These are phyloP conservation scores for Diutina siamensis DNA, from an alignment of 1,139 yeast species.

Conservation along the genomic window DNA sequence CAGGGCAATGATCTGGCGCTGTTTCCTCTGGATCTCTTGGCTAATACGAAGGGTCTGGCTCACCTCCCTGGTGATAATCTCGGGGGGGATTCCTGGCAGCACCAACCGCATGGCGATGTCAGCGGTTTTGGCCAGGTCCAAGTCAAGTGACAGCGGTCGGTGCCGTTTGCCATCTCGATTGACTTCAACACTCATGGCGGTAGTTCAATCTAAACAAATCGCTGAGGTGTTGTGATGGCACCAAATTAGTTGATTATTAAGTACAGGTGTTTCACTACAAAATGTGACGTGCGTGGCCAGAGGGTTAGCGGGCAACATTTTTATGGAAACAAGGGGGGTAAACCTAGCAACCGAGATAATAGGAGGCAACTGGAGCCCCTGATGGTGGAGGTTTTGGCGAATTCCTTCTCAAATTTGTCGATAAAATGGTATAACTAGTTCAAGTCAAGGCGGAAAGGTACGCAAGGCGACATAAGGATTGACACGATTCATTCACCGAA, in stretches of 20 bases:
- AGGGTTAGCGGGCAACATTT: neutral
- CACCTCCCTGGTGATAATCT: neutral
- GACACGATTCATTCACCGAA: too few relatives aligned
- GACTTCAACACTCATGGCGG: conserved; percentile 5
- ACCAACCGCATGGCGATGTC: neutral
- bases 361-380: too few relatives aligned
- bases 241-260: neutral
- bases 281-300: neutral
- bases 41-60: neutral
- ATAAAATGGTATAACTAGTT: too few relatives aligned
- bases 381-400: too few relatives aligned
- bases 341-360: too few relatives aligned
- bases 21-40: neutral
- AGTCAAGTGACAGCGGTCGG: neutral
- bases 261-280: neutral
- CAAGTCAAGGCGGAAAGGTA: neutral
- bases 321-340: neutral
- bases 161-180: neutral
- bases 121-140: neutral
- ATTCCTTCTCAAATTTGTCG: too few relatives aligned
- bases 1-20: conserved; percentile 2
- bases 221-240: neutral
- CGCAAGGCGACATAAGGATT: neutral
- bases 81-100: conserved; percentile 2
- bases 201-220: neutral